A percentile compares a stretch with the other conserved stretches of the same genome.
Evolutionary conservation across 495 filamentous ascomycete genomes (phyloP).

Genomic region (Annulohypoxylon moriforme): DNA sequence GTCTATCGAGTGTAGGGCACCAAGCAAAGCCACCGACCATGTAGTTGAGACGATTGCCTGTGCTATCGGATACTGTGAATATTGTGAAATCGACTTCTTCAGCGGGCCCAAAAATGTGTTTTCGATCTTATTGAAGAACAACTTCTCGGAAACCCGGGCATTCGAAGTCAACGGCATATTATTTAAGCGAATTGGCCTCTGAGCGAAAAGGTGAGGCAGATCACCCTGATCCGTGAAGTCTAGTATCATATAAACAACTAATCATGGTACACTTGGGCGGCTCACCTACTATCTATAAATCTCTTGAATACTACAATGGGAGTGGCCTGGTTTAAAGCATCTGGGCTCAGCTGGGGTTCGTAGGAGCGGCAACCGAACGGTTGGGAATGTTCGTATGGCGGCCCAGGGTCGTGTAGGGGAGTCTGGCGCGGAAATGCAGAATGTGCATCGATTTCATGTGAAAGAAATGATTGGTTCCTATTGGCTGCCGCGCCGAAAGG

Average conservation of each 20-base stretch:
- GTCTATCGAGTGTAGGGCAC: slow-evolving; percentile 16
- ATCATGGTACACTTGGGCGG: neutral
- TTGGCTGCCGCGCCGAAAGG: neutral
- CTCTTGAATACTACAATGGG: slow-evolving; percentile 19
- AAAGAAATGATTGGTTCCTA: neutral
- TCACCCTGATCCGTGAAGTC: slow-evolving; percentile 20
- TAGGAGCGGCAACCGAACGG: neutral
- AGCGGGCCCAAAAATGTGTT: slow-evolving; percentile 15
- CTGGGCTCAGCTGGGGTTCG: neutral
- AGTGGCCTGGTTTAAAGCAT: neutral
- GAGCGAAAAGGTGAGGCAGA: slow-evolving; percentile 22
- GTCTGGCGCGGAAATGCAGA: neutral
- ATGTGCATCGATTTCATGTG: neutral
- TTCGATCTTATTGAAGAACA: slow-evolving; percentile 10
- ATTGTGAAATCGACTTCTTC: neutral
- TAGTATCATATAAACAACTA: slow-evolving; percentile 11
- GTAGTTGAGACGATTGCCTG: slow-evolving; percentile 34
- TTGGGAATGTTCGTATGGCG: neutral
- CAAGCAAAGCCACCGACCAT: slow-evolving; percentile 3
- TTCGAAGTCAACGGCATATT: slow-evolving; percentile 1
- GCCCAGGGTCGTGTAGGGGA: neutral
- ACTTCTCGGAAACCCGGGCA: neutral
- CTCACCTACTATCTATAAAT: slow-evolving; percentile 31
- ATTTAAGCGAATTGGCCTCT: neutral
- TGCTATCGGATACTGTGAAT: neutral